phyloP scores from a whole-genome alignment of 495 filamentous ascomycete genomes.

The Penicillium pulvis region DNA sequence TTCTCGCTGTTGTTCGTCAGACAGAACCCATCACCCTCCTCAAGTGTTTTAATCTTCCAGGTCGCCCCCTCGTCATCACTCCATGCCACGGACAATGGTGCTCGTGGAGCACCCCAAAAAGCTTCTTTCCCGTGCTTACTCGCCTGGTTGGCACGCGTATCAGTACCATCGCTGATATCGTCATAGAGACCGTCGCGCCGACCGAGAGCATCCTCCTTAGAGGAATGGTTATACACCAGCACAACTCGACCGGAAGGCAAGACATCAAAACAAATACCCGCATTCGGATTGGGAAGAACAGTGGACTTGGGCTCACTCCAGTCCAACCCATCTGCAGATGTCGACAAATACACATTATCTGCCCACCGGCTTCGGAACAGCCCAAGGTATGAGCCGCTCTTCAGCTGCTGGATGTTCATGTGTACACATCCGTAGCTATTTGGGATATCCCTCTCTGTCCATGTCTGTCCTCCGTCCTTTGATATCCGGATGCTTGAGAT shows the following conservation, averaged over 20 bases:
- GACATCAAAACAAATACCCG: constrained; percentile 29
- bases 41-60: constrained; percentile 24
- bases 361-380: constrained; percentile 31
- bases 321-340: constrained; percentile 21
- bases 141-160: constrained; percentile 24
- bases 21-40: constrained; percentile 30
- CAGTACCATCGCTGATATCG: constrained; percentile 26
- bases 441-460: constrained; percentile 22
- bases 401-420: constrained; percentile 28
- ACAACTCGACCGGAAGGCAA: constrained; percentile 27
- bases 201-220: constrained; percentile 23
- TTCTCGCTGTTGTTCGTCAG: constrained; percentile 30
- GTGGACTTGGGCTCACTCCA: constrained; percentile 26
- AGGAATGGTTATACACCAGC: constrained; percentile 29
- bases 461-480: constrained; percentile 20
- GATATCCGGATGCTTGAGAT: constrained; percentile 26
- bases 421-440: constrained; percentile 28
- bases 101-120: constrained; percentile 30
- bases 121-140: constrained; percentile 28
- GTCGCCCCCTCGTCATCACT: constrained; percentile 24
- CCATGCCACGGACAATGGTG: constrained; percentile 27
- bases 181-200: constrained; percentile 29
- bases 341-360: constrained; percentile 25
- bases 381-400: constrained; percentile 23
- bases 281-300: constrained; percentile 27